Evolutionary conservation across 2,329 filamentous ascomycete species (phyloP).

Genomic region (Albophoma yamanashiensis): DNA sequence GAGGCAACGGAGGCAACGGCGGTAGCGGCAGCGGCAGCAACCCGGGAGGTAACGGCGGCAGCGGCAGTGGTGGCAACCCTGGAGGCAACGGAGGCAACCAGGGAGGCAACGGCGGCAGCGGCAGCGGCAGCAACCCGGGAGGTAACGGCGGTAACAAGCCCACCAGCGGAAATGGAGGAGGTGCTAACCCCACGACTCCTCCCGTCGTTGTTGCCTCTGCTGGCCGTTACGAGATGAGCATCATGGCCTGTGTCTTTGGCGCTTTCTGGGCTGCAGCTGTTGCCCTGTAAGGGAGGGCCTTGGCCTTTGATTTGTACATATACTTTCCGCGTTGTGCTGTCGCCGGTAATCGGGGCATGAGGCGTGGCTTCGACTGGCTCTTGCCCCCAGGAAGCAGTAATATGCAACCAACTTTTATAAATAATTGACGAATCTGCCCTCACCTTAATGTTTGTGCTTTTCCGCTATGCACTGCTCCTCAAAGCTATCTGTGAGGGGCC

Average conservation of each 20-base stretch:
- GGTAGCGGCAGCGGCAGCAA: too few relatives aligned
- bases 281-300: slow-evolving; percentile 7
- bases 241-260: slow-evolving; percentile 13
- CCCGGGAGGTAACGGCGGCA: too few relatives aligned
- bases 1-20: too few relatives aligned
- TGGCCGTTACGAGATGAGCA: slow-evolving; percentile 11
- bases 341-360: background rate
- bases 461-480: background rate
- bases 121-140: too few relatives aligned
- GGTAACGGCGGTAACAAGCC: background rate
- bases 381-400: too few relatives aligned
- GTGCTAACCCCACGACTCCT: background rate
- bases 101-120: too few relatives aligned
- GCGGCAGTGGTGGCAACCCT: too few relatives aligned
- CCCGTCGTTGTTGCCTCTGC: slow-evolving; percentile 5
- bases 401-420: background rate
- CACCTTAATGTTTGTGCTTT: background rate
- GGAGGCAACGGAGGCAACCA: too few relatives aligned
- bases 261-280: slow-evolving; percentile 12
- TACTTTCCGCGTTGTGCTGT: background rate
- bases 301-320: background rate
- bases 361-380: background rate
- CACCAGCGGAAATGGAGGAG: too few relatives aligned
- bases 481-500: background rate
- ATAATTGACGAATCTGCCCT: background rate